These are phyloP conservation scores for Ceratocystis papillata DNA, from an alignment of 2,329 filamentous ascomycete species.

Conservation along the genomic window DNA sequence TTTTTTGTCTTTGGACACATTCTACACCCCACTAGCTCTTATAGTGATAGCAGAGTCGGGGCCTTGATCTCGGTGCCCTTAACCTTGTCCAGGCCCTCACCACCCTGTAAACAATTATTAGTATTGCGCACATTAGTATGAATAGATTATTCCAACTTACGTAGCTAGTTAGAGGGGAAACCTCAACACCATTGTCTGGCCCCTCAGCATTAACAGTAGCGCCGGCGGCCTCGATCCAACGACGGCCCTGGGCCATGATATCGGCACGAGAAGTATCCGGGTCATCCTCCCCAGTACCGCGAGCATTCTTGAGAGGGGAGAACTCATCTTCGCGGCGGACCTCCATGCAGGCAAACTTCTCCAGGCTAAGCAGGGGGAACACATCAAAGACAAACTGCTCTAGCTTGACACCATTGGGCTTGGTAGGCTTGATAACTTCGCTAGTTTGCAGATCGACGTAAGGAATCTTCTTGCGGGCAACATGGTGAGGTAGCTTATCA, in stretches of 20 bases:
- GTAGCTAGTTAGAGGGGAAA: constrained; percentile 90
- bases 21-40: not conserved
- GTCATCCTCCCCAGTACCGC: constrained; percentile 80
- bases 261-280: constrained; percentile 84
- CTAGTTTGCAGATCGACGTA: constrained; percentile 65
- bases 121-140: constrained; percentile 24
- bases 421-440: constrained; percentile 76
- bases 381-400: constrained; percentile 83
- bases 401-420: constrained; percentile 95
- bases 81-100: constrained; percentile 50
- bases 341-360: constrained; percentile 91
- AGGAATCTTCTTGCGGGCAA: constrained; percentile 97
- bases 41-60: constrained; percentile 37
- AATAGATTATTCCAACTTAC: constrained; percentile 47
- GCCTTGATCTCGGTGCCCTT: constrained; percentile 44
- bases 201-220: constrained; percentile 59
- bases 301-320: constrained; percentile 86
- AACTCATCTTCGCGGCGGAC: constrained; percentile 97
- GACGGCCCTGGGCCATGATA: constrained; percentile 79
- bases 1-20: not conserved
- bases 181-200: constrained; percentile 61
- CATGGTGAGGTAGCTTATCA: constrained; percentile 81
- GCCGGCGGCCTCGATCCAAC: constrained; percentile 73
- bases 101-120: constrained; percentile 36
- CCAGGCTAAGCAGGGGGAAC: constrained; percentile 71